phyloP scores from a whole-genome alignment of 306 rosid species.

The Crotalaria pallida region DNA sequence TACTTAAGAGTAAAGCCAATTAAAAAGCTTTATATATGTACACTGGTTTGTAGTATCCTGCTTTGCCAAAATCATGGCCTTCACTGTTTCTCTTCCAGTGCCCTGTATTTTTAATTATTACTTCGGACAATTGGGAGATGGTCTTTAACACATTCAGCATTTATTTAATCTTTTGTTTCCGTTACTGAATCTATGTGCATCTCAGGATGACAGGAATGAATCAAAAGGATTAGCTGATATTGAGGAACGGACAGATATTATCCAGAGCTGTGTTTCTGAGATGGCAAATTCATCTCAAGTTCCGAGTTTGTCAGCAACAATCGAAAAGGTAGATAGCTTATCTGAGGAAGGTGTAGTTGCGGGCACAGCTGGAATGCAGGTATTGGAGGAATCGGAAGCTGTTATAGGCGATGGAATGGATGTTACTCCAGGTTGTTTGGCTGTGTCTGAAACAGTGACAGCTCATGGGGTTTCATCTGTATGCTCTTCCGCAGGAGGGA shows the following conservation, averaged over 20 bases:
- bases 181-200: slow-evolving; percentile 5
- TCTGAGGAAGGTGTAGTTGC: slow-evolving; percentile 15
- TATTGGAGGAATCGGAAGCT: slow-evolving; percentile 8
- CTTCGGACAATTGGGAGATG: background rate
- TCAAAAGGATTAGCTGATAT: slow-evolving; percentile 15
- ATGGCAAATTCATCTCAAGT: slow-evolving; percentile 10
- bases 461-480: background rate
- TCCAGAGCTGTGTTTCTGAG: slow-evolving; percentile 11
- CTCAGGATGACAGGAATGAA: slow-evolving; percentile 20
- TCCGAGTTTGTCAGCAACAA: slow-evolving; percentile 1
- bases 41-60: background rate
- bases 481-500: slow-evolving; percentile 26
- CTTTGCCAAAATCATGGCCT: background rate
- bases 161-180: background rate
- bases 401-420: slow-evolving; percentile 12
- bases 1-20: background rate
- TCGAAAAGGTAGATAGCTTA: slow-evolving; percentile 12
- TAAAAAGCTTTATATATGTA: background rate
- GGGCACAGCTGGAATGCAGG: background rate
- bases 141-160: background rate
- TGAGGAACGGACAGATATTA: slow-evolving; percentile 10
- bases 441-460: slow-evolving; percentile 13
- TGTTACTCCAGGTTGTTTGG: background rate
- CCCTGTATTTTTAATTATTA: background rate
- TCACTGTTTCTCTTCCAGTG: background rate